Conservation (phyloP, 306 rosid species). For the Gynostemma pentaphyllum region DNA sequence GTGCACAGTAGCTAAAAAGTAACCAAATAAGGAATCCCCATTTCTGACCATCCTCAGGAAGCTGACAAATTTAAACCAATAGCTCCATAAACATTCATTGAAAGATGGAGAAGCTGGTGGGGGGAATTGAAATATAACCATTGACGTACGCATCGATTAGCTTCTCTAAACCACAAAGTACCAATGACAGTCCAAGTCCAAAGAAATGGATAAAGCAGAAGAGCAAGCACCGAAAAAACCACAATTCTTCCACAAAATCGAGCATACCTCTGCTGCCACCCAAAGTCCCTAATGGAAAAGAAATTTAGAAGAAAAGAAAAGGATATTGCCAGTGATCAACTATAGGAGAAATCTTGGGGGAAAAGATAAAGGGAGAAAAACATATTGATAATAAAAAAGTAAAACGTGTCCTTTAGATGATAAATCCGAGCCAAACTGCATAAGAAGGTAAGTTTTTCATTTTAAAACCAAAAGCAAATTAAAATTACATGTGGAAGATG, state of each 20-base stretch:
- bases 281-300: slow-evolving; percentile 64
- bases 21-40: slow-evolving; percentile 99
- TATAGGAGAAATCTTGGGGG: not conserved
- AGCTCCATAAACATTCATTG: slow-evolving; percentile 9
- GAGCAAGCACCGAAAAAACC: slow-evolving; percentile 66
- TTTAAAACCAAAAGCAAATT: not conserved
- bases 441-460: not conserved
- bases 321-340: not conserved
- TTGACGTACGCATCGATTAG: slow-evolving; percentile 69
- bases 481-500: not conserved
- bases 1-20: slow-evolving; percentile 92
- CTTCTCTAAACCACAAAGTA: slow-evolving; percentile 71
- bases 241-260: slow-evolving; percentile 93
- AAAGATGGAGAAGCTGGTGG: slow-evolving; percentile 2
- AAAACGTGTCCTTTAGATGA: not conserved
- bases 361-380: not conserved
- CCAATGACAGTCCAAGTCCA: slow-evolving; percentile 97
- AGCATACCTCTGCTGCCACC: slow-evolving; percentile 96
- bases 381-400: not conserved
- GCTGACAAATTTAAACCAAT: slow-evolving; percentile 36
- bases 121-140: not conserved
- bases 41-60: slow-evolving; percentile 86
- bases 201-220: slow-evolving; percentile 88
- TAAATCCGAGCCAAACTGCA: not conserved
- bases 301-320: slow-evolving; percentile 8